Base-by-base conservation (phyloP, 2,329 filamentous ascomycete species). In the Thermothelomyces thermophilus region DNA sequence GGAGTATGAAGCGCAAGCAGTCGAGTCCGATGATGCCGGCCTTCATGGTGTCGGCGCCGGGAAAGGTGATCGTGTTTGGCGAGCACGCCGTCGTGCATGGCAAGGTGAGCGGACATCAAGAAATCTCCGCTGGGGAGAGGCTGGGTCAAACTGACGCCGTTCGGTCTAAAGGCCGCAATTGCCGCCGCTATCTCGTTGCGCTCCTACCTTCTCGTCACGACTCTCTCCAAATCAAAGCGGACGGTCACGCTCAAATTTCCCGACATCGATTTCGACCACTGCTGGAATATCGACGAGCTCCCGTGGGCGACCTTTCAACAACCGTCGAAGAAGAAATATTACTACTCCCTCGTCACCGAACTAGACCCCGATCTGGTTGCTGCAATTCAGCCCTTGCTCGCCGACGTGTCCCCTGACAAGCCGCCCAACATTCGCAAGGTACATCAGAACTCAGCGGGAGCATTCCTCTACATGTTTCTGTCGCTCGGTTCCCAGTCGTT, bases 21-120 rank as follows among this genome's bases (percentile, higher is more conserved):
- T 84, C 80, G 10, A 80, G 71, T 49, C 81, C 81, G 3, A 80
- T 84, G 80, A 81, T 93, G 70, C 90, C 91, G 37, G 75, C 90
- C 54, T 98, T 98, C 66, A 95, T 98, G 87, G 90, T 97, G 50
- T 97, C 93, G 14, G 91, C 94, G 2, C 93, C 93, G 0, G 94
- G 91, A 56, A 98, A 98, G 68, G 93, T 96, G 64, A 98, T 98
- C 66, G 88, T 97, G 46, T 97, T 91, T 70, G 93, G 93, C 58
- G 93, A 98, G 68, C 93, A 98, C 72, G 87, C 93, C 2, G 93
- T 97, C n/a, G 93, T 98, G 17, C 83, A 98, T 64, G 90, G 90
- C 64, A 97, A 96, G 80, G 86, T 87, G 71, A 49, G 70, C 60
- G 52, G 33, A 33, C 8, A 39, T n/a, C 10, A 28, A 24, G 26